Evolutionary conservation across 169 alveolate species (phyloP).

Genomic region (Plasmodium vinckei): DNA sequence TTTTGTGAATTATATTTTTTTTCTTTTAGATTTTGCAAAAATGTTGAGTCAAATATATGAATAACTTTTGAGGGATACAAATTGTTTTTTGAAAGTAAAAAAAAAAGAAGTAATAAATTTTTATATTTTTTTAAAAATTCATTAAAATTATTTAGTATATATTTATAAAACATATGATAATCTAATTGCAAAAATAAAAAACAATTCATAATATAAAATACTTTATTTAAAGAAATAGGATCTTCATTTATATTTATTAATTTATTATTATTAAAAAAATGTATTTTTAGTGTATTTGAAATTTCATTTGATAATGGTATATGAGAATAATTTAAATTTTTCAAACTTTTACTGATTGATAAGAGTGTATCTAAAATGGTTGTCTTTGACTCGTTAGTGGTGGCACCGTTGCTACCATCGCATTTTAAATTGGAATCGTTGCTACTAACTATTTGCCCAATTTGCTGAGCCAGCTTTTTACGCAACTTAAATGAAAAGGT

Average conservation of each 20-base stretch:
- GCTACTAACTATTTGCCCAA: not conserved
- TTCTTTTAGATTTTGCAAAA: conserved; percentile 16
- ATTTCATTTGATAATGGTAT: conserved; percentile 35
- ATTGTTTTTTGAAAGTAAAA: conserved; percentile 42
- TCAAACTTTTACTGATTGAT: conserved; percentile 27
- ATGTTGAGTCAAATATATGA: conserved; percentile 38
- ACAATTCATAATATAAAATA: conserved; percentile 58
- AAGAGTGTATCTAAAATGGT: conserved; percentile 9
- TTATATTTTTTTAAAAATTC: not conserved
- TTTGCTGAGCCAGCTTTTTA: conserved; percentile 11
- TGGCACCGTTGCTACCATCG: not conserved
- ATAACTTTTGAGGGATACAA: conserved; percentile 55
- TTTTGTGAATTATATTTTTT: conserved; percentile 12
- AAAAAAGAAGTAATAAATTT: conserved; percentile 40
- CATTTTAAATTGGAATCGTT: too few species aligned
- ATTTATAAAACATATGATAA: conserved; percentile 61
- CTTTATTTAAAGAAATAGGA: conserved; percentile 3
- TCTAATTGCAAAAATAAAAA: conserved; percentile 41
- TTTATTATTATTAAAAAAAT: conserved; percentile 3
- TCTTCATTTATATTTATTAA: too few species aligned
- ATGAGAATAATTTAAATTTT: conserved; percentile 38
- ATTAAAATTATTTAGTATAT: conserved; percentile 23
- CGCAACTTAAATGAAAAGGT: conserved; percentile 14
- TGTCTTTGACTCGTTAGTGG: not conserved
- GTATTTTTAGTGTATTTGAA: conserved; percentile 12